These are phyloP conservation scores for Blastobotrys raffinosifermentans DNA, from an alignment of 1,139 yeast genomes.

Conservation along the genomic window DNA sequence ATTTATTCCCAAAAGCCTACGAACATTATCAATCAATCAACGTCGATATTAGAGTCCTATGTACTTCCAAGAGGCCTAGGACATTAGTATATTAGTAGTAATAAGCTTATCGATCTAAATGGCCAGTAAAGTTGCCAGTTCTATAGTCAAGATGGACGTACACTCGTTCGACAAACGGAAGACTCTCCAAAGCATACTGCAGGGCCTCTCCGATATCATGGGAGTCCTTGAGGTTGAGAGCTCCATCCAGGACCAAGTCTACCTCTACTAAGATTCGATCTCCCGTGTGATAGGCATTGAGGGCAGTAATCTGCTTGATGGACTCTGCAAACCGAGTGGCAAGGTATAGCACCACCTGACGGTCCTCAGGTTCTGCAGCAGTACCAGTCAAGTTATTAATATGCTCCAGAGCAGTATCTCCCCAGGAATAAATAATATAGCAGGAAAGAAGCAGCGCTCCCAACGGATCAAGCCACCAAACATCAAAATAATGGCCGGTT, in stretches of 20 bases:
- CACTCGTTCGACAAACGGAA: conserved; percentile 74
- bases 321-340: conserved; percentile 66
- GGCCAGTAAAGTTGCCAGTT: conserved; percentile 36
- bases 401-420: conserved; percentile 55
- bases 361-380: conserved; percentile 56
- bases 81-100: background rate
- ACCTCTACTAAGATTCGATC: conserved; percentile 73
- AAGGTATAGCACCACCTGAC: conserved; percentile 60
- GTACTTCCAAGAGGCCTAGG: too few relatives aligned
- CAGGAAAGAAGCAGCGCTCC: conserved; percentile 63
- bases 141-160: conserved; percentile 73
- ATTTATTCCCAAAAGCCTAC: too few relatives aligned
- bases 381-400: conserved; percentile 72
- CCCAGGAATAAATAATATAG: conserved; percentile 64
- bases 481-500: conserved; percentile 44
- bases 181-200: conserved; percentile 71
- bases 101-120: conserved; percentile 21
- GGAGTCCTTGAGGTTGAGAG: conserved; percentile 54
- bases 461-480: conserved; percentile 71
- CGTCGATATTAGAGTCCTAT: too few relatives aligned
- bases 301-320: conserved; percentile 57
- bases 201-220: conserved; percentile 80
- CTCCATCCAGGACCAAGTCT: conserved; percentile 56
- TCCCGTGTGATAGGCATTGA: conserved; percentile 74
- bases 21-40: too few relatives aligned